These are phyloP conservation scores for Agrostemma githago DNA, from an alignment of 148 eudicot genomes.

Conservation along the genomic window DNA sequence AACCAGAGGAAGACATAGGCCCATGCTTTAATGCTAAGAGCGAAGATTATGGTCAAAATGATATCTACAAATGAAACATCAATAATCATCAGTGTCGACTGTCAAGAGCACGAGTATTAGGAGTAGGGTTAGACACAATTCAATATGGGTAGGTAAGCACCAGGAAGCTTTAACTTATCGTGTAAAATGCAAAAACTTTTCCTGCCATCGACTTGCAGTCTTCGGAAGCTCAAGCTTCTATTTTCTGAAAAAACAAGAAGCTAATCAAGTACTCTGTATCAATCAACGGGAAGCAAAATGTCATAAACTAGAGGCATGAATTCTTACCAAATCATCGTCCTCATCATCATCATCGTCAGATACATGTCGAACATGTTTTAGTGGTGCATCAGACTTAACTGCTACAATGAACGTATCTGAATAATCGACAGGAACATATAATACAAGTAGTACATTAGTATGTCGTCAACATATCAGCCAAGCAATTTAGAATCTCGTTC, in stretches of 20 bases:
- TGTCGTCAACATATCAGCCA: neutral
- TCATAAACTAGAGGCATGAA: slow-evolving; percentile 15
- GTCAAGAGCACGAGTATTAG: neutral
- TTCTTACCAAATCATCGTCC: slow-evolving; percentile 52
- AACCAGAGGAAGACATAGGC: slow-evolving; percentile 62
- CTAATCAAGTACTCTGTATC: too few relatives aligned
- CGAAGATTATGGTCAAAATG: slow-evolving; percentile 74
- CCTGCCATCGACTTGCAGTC: slow-evolving; percentile 62
- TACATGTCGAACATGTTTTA: slow-evolving; percentile 40
- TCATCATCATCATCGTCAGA: slow-evolving; percentile 56
- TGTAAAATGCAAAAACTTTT: slow-evolving; percentile 45
- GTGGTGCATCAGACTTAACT: slow-evolving; percentile 66
- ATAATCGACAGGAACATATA: slow-evolving; percentile 10
- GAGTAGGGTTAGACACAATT: neutral
- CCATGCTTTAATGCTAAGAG: slow-evolving; percentile 79
- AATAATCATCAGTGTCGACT: too few relatives aligned
- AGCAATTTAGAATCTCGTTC: too few relatives aligned
- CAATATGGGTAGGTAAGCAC: slow-evolving; percentile 52
- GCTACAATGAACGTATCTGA: slow-evolving; percentile 71
- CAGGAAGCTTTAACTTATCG: slow-evolving; percentile 66
- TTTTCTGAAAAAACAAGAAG: slow-evolving; percentile 10
- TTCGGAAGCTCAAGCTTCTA: slow-evolving; percentile 78
- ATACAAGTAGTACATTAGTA: neutral
- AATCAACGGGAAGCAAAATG: slow-evolving; percentile 11
- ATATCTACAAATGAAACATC: slow-evolving; percentile 50